A percentile compares a stretch with the other conserved stretches of the same genome.
Conservation (phyloP, 331 rosid species). For the Phaseolus coccineus region DNA sequence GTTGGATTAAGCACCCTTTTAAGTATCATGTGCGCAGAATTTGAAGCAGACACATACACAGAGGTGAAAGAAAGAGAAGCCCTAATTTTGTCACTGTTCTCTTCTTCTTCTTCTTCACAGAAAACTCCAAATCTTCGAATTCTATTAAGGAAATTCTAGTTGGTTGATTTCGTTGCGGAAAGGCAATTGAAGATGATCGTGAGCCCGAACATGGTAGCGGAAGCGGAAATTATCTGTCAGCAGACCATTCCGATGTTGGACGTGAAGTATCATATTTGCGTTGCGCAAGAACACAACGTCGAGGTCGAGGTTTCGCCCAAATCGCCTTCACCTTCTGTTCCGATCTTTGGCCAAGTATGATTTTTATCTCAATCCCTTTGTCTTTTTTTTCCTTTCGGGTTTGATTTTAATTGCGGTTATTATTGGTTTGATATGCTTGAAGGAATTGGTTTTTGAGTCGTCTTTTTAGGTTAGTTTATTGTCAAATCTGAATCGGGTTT, state of each 20-base stretch:
- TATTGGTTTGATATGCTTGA: constrained; percentile 4
- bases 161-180: neutral
- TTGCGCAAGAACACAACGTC: constrained; percentile 59
- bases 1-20: constrained; percentile 12
- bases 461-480: constrained; percentile 14
- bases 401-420: constrained; percentile 24
- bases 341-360: constrained; percentile 61
- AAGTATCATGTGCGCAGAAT: neutral
- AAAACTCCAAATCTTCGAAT: constrained; percentile 12
- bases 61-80: constrained; percentile 26
- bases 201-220: constrained; percentile 63
- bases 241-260: constrained; percentile 65
- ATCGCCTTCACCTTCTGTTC: constrained; percentile 57
- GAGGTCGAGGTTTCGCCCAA: constrained; percentile 62
- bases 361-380: constrained; percentile 49
- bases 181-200: constrained; percentile 57
- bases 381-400: neutral
- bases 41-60: neutral
- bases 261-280: constrained; percentile 71
- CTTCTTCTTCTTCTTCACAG: neutral
- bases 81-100: constrained; percentile 44
- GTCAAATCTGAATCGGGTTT: constrained; percentile 15
- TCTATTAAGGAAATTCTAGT: constrained; percentile 41
- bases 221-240: constrained; percentile 71
- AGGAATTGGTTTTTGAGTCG: neutral